phyloP scores from a whole-genome alignment of 179 eudicot species.

The Drosera spatulata region DNA sequence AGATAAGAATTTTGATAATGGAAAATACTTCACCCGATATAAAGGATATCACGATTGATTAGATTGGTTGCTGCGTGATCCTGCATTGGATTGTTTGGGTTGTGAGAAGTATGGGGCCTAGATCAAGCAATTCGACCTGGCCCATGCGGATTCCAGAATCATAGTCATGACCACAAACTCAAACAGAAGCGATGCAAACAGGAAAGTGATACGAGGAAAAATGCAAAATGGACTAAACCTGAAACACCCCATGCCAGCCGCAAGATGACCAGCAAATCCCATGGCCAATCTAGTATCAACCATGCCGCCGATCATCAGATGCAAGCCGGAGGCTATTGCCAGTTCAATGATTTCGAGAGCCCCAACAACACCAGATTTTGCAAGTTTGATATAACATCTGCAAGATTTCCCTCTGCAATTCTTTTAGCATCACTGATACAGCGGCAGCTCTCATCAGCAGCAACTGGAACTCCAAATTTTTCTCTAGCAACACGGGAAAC shows the following conservation, averaged over 20 bases:
- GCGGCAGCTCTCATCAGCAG: conserved; percentile 93
- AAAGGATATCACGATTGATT: too few species aligned
- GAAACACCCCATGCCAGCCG: conserved; percentile 94
- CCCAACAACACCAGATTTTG: conserved; percentile 78
- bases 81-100: too few species aligned
- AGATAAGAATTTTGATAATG: not conserved
- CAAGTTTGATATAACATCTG: conserved; percentile 79
- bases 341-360: conserved; percentile 67
- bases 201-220: not conserved
- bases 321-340: conserved; percentile 47
- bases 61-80: too few species aligned
- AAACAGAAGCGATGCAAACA: not conserved
- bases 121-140: not conserved
- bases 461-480: conserved; percentile 64
- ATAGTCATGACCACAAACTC: not conserved
- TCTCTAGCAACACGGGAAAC: conserved; percentile 54
- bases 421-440: conserved; percentile 57
- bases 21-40: too few species aligned
- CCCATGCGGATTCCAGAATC: not conserved
- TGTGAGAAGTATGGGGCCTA: not conserved
- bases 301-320: conserved; percentile 97
- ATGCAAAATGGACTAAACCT: conserved; percentile 7
- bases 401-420: conserved; percentile 53
- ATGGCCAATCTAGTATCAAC: conserved; percentile 93
- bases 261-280: conserved; percentile 98